Evolutionary conservation across 768 basidiomycete genomes (phyloP).

Genomic region (Pseudohyphozyma bogoriensis): DNA sequence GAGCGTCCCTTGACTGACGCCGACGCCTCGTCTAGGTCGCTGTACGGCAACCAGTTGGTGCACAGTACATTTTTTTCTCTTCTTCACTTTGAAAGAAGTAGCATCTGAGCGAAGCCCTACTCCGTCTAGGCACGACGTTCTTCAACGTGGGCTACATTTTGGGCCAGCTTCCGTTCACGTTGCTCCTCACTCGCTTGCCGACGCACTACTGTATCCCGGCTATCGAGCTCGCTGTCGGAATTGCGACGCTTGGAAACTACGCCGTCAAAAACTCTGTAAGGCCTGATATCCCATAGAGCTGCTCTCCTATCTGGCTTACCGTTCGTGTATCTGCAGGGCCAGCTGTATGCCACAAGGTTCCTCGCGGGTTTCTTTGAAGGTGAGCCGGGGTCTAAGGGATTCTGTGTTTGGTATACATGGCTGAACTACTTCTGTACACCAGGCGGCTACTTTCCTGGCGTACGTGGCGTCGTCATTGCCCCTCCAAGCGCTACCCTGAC

Average conservation of each 20-base stretch:
- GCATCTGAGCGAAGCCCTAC: background rate
- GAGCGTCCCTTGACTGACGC: background rate
- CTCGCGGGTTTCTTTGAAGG: slow-evolving; percentile 34
- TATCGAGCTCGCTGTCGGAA: background rate
- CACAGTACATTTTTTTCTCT: background rate
- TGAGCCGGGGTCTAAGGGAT: too few relatives aligned
- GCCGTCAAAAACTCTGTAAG: slow-evolving; percentile 25
- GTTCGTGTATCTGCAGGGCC: slow-evolving; percentile 17
- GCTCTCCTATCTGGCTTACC: background rate
- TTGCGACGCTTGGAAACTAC: slow-evolving; percentile 23
- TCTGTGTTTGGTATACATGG: too few relatives aligned
- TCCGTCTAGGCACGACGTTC: slow-evolving; percentile 27
- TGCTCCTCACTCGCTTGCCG: background rate
- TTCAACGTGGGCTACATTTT: slow-evolving; percentile 19
- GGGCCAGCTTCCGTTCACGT: slow-evolving; percentile 31
- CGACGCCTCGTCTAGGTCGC: background rate
- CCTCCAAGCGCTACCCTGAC: background rate
- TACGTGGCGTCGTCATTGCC: background rate
- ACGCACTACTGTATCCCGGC: background rate
- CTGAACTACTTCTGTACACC: too few relatives aligned
- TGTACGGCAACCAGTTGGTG: slow-evolving; percentile 26
- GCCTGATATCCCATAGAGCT: slow-evolving; percentile 6
- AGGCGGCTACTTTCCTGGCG: background rate
- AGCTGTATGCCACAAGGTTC: slow-evolving; percentile 32
- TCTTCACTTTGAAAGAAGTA: too few relatives aligned